A percentile compares a stretch with the other conserved stretches of the same genome.
Evolutionary conservation across 1,284 basidiomycete genomes (phyloP).

Genomic region (Cryptococcus maquisensis): DNA sequence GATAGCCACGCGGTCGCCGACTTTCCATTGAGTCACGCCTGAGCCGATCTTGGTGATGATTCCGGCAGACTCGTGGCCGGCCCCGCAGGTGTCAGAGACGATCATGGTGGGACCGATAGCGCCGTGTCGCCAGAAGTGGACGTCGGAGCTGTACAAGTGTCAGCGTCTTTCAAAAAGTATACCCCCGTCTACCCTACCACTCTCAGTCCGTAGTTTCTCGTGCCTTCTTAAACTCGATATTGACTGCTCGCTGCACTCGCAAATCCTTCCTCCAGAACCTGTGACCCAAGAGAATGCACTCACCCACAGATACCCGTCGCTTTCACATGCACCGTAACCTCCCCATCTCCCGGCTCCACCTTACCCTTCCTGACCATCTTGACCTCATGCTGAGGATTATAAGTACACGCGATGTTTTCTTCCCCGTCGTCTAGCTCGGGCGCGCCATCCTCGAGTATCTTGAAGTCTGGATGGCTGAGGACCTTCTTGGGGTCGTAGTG

Average conservation of each 20-base stretch:
- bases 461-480: conserved; percentile 41
- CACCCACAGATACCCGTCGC: conserved; percentile 53
- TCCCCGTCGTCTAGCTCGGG: conserved; percentile 21
- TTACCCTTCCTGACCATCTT: conserved; percentile 48
- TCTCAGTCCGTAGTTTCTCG: no score
- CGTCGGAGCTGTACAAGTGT: conserved; percentile 46
- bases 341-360: conserved; percentile 41
- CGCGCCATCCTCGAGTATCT: conserved; percentile 28
- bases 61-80: conserved; percentile 51
- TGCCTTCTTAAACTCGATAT: not conserved
- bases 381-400: conserved; percentile 48
- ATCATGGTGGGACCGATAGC: conserved; percentile 48
- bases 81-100: conserved; percentile 42
- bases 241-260: not conserved
- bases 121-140: conserved; percentile 56
- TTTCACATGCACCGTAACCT: conserved; percentile 49
- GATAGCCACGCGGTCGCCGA: conserved; percentile 53
- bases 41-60: conserved; percentile 50
- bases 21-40: conserved; percentile 45
- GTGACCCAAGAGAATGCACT: no score
- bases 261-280: no score
- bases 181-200: no score
- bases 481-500: conserved; percentile 41
- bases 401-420: conserved; percentile 47
- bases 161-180: not conserved